phyloP scores from a whole-genome alignment of 2,329 filamentous ascomycete species.

The Rutstroemia sp. region DNA sequence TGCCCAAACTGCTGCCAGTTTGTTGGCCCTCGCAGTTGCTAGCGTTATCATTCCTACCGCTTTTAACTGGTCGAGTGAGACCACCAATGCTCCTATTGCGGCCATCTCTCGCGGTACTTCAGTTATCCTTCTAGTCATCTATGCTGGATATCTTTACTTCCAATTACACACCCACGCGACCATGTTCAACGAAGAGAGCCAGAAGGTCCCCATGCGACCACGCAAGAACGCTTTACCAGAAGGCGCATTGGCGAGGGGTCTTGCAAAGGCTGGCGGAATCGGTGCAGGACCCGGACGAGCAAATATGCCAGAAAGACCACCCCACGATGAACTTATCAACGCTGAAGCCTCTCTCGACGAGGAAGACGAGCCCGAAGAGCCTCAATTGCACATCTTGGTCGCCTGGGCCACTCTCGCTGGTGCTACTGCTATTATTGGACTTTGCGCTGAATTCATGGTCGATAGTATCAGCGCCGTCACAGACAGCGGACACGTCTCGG shows the following conservation, averaged over 20 bases:
- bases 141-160: slow-evolving; percentile 78
- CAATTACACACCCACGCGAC: slow-evolving; percentile 78
- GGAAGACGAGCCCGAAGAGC: slow-evolving; percentile 66
- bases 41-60: slow-evolving; percentile 86
- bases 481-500: slow-evolving; percentile 61
- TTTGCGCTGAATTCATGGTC: slow-evolving; percentile 73
- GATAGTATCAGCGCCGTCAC: slow-evolving; percentile 68
- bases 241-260: slow-evolving; percentile 25
- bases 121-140: slow-evolving; percentile 77
- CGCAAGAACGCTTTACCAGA: slow-evolving; percentile 32
- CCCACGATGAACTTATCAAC: slow-evolving; percentile 35
- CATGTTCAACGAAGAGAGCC: slow-evolving; percentile 73
- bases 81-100: slow-evolving; percentile 41
- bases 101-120: slow-evolving; percentile 64
- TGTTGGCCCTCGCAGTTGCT: slow-evolving; percentile 63
- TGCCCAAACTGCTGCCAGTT: slow-evolving; percentile 73
- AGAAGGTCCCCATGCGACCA: slow-evolving; percentile 63
- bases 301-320: slow-evolving; percentile 16
- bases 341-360: slow-evolving; percentile 36
- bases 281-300: slow-evolving; percentile 26
- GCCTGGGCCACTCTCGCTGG: slow-evolving; percentile 63
- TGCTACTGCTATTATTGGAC: slow-evolving; percentile 65
- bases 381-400: slow-evolving; percentile 64
- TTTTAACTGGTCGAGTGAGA: slow-evolving; percentile 53
- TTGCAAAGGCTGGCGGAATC: slow-evolving; percentile 27